Evolutionary conservation across 305 asterid genomes (phyloP), one percentile per base, ranked within the genome.

Genomic region (Fraxinus sp.): DNA sequence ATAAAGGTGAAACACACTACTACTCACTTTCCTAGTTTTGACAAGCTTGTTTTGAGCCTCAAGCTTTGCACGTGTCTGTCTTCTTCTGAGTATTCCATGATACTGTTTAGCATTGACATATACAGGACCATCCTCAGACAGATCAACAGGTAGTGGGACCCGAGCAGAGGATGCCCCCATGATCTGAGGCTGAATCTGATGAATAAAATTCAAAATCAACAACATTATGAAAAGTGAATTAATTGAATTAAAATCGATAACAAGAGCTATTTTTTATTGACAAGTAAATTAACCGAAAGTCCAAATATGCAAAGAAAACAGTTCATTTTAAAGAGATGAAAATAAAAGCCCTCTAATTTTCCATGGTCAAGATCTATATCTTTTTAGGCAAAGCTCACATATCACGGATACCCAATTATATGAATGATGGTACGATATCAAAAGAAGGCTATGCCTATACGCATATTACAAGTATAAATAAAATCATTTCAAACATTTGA

Each of bases 41-140:
- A 94, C 91, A 9, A 94, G 94, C 83, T 92, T 92, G 91, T 94
- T 94, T 78, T 94, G 97, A 55, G 97, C 94, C 87, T 94, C 98
- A 22, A 92, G 93, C 88, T 90, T 94, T 11, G 98, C 98, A n/a
- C 98, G 95, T 22, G 86, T 90, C 80, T 94, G 97, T 49, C 98
- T 88, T 86, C 98, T 89, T 78, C 98, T 88, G 44, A 94, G 91
- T 78, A 94, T 94, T 76, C 93, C 98, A 71, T 92, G 90, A 81
- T 92, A 94, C 87, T 94, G 98, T 33, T 94, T 94, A 4, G 98
- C 97, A 39, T 94, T 94, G 78, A 94, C 98, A 71, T 86, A 94
- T 68, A 92, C 91, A 52, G 98, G 98, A 59, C 98, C 95, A 26
- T 94, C 97, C 80, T 94, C 98, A 16, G 97, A 87, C 84, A 94